Evolutionary conservation across 2,329 filamentous ascomycete genomes (phyloP), one percentile per base, ranked within the genome.

Genomic region (Fusarium verrucosum): DNA sequence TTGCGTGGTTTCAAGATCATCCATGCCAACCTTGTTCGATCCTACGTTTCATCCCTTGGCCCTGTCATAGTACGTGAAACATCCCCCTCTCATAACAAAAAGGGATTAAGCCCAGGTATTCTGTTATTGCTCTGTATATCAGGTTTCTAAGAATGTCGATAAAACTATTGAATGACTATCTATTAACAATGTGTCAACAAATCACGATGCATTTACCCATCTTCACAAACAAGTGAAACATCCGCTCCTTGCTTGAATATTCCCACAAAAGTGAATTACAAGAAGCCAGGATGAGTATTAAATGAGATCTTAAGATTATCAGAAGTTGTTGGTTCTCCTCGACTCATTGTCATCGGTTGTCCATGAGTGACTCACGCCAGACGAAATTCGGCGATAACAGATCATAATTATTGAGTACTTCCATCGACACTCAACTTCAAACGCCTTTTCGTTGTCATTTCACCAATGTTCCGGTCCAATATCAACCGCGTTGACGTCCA

Each of bases 401-500:
- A 4, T 13, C 26, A 28, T 30, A 11, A 30, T 14, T 30, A 7
- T 14, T 30, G 28, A 30, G 11, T 6, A 30, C 2, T 32, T n/a
- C 6, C 1, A 16, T 32, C 14, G 6, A 16, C 2, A 9, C 14
- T 16, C 28, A 30, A 30, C 2, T n/a, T n/a, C 30, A 32, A 32
- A n/a, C 7, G 3, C 5, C n/a, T n/a, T n/a, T n/a, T n/a, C n/a
- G n/a, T n/a, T n/a, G n/a, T 23, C 23, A 23, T 23, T 8, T 35
- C 25, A 65, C 62, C 62, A 65, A 36, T 65, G 62, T 19, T 66
- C 56, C 4, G 62, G 62, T 7, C 62, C 62, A 67, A 92, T 92
- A 0, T 85, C 76, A 1, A 92, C 89, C 3, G 78, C 72, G 69
- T 92, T 86, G 2, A 92, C 87, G 72, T 92, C 87, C 3, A 91